Base-by-base conservation (phyloP, 345 rosid genomes). In the Firmiana major region DNA sequence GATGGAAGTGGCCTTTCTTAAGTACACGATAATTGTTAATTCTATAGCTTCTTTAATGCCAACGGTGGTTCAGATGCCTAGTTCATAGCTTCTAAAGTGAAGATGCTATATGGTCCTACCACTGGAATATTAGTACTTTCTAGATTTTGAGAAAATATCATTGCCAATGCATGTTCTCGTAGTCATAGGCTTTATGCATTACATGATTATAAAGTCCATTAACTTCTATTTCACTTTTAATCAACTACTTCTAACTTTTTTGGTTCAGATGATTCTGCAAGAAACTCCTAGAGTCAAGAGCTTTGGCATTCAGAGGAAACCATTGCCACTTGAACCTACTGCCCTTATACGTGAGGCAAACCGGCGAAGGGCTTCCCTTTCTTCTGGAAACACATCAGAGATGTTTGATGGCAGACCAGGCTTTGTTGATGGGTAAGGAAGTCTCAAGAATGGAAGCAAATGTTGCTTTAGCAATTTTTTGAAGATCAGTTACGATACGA, bases 261-360 rank as follows among this genome's bases (percentile, higher is more conserved):
- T 34, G 57, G 81, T 54, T 71, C 85, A 96, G 99, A 81, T 83
- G 83, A 88, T 96, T 75, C 98, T 96, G 81, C 98, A 91, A 86
- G 87, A 83, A 78, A 88, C 83, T 81, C 85, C 93, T 43, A 89
- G 86, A 81, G 83, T 75, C 76, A 92, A 89, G 88, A 92, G 87
- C 88, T 96, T 96, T 77, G 89, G 92, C 79, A 93, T 96, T 83
- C 97, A 92, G 76, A 88, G 89, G 83, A 96, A 89, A 83, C 88
- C 88, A 63, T 85, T 96, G 88, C 97, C 99, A 81, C 91, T 96
- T 79, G 99, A 96, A 87, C 99, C 99, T 75, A 88, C 97, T 77
- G 88, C 90, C 63, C 92, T 96, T 79, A 74, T 96, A 81, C 97
- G 98, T 19, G 97, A 93, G 87, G 99, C 99, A 84, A 96, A 96